Percentiles rank a stretch among this genome's conserved stretches.
Evolutionary conservation across 768 basidiomycete species (phyloP).

Genomic region (Cubamyces lactineus): DNA sequence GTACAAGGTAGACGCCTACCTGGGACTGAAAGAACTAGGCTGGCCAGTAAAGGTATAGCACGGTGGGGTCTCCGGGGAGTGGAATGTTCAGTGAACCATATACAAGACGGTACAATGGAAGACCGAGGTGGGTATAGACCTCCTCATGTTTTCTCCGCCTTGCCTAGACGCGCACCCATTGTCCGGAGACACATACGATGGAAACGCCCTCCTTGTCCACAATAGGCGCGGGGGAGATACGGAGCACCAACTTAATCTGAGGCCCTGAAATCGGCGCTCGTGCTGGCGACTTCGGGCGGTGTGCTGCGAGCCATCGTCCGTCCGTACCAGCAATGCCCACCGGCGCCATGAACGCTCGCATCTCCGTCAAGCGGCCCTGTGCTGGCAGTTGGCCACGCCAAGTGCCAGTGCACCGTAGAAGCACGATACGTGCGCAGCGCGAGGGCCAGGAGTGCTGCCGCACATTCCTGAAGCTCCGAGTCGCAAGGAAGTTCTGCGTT

Average conservation of each 20-base stretch:
- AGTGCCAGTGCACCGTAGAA: background rate
- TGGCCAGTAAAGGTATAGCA: conserved; percentile 7
- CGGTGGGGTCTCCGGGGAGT: conserved; percentile 8
- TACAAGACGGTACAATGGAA: conserved; percentile 14
- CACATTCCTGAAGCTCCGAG: conserved; percentile 7
- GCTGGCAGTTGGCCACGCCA: background rate
- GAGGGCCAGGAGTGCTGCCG: background rate
- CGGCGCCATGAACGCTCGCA: background rate
- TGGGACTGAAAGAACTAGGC: background rate
- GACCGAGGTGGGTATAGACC: conserved; percentile 7
- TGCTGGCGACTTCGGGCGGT: background rate
- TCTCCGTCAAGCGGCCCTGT: background rate
- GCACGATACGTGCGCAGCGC: background rate
- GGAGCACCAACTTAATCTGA: conserved; percentile 21
- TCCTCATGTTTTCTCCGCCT: conserved; percentile 9
- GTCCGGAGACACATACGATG: conserved; percentile 13
- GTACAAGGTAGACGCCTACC: background rate
- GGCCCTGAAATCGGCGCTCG: conserved; percentile 3
- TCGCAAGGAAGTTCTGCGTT: conserved; percentile 9
- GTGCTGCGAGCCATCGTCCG: background rate
- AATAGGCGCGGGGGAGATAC: conserved; percentile 19
- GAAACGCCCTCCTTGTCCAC: background rate
- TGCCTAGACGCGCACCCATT: conserved; percentile 11
- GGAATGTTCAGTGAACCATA: background rate
- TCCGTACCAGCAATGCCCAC: conserved; percentile 2